These are phyloP conservation scores for Neopestalotiopsis sp. DNA, from an alignment of 2,329 filamentous ascomycete genomes.

Conservation along the genomic window DNA sequence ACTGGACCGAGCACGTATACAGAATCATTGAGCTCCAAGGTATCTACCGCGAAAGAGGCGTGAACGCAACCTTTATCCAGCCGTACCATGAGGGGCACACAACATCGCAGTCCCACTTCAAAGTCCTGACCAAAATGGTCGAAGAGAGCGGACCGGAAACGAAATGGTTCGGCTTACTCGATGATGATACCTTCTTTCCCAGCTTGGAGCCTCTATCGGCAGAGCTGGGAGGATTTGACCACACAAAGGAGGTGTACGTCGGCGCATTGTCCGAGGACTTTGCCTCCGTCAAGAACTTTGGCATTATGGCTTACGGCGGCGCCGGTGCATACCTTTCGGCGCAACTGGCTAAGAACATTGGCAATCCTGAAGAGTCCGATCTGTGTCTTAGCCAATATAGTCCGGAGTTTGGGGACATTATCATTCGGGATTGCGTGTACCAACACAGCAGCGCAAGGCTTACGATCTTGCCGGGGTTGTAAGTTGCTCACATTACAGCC, in stretches of 20 bases:
- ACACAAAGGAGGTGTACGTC: conserved; percentile 55
- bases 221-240: conserved; percentile 52
- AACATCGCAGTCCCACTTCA: conserved; percentile 62
- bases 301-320: conserved; percentile 65
- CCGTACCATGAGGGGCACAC: conserved; percentile 39
- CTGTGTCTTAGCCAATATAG: conserved; percentile 50
- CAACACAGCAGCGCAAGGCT: conserved; percentile 57
- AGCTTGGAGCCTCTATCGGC: conserved; percentile 54
- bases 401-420: conserved; percentile 54
- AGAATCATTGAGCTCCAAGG: conserved; percentile 39
- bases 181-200: conserved; percentile 69
- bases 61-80: conserved; percentile 39
- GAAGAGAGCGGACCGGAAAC: conserved; percentile 40
- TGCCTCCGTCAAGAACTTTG: conserved; percentile 54
- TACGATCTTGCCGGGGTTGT: conserved; percentile 57
- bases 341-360: conserved; percentile 54
- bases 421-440: conserved; percentile 63
- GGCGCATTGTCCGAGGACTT: conserved; percentile 63
- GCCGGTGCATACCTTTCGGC: conserved; percentile 63
- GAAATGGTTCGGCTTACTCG: conserved; percentile 61
- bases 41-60: conserved; percentile 36
- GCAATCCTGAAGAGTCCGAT: conserved; percentile 46
- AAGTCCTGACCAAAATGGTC: conserved; percentile 55
- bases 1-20: conserved; percentile 45
- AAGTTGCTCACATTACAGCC: conserved; percentile 23